These are phyloP conservation scores for Gyrodon lividus DNA, from an alignment of 768 basidiomycete species.

Conservation along the genomic window DNA sequence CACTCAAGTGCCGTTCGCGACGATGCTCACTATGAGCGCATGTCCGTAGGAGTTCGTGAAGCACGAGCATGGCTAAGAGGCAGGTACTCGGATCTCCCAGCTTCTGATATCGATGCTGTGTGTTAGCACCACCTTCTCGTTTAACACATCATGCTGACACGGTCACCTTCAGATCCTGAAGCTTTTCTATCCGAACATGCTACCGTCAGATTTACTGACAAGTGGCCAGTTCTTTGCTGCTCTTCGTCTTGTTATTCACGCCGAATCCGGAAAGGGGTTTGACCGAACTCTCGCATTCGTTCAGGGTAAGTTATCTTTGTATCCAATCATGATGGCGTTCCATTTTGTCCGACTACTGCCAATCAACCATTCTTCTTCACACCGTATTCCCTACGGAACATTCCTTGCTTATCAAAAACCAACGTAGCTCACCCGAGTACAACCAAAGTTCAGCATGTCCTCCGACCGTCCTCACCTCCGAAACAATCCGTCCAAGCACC, in stretches of 20 bases:
- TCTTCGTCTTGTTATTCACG: slow-evolving; percentile 64
- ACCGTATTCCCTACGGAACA: background rate
- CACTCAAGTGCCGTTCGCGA: slow-evolving; percentile 27
- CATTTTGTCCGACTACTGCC: slow-evolving; percentile 4
- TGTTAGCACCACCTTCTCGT: slow-evolving; percentile 18
- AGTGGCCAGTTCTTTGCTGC: slow-evolving; percentile 79
- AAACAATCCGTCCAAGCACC: slow-evolving; percentile 25
- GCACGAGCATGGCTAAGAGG: slow-evolving; percentile 75
- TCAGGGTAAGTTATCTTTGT: slow-evolving; percentile 53
- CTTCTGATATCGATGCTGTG: slow-evolving; percentile 58
- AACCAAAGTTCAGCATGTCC: slow-evolving; percentile 5
- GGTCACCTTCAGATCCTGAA: slow-evolving; percentile 52
- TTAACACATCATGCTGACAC: slow-evolving; percentile 1
- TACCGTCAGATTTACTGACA: slow-evolving; percentile 50
- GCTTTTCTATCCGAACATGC: slow-evolving; percentile 58
- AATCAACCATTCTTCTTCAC: background rate
- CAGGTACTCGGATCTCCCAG: slow-evolving; percentile 55
- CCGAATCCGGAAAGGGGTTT: slow-evolving; percentile 55
- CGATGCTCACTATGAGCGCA: slow-evolving; percentile 54
- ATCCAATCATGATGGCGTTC: background rate
- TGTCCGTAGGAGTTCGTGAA: slow-evolving; percentile 59
- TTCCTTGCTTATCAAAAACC: slow-evolving; percentile 8
- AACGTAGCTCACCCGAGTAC: slow-evolving; percentile 18
- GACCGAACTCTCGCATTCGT: slow-evolving; percentile 71
- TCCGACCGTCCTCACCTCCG: slow-evolving; percentile 18